Base-by-base conservation (phyloP, 176 grass and related monocot genomes). In the Pontederia crassipes region DNA sequence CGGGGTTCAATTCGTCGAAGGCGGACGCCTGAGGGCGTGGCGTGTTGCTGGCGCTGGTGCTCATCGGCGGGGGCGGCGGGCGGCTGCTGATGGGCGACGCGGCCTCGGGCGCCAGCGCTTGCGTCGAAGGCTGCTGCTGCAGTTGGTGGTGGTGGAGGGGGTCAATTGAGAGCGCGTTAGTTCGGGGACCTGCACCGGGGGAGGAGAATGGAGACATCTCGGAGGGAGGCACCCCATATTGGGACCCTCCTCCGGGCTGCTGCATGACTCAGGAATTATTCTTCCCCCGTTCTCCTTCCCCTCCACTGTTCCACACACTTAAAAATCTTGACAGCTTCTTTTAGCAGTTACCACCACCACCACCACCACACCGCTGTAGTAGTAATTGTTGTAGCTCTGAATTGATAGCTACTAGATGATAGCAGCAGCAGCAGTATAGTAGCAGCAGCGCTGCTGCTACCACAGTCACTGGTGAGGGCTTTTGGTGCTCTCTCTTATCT, bases 221-320 rank as follows among this genome's bases (percentile, higher is more conserved):
- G 45, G 73, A 64, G 28, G 62, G 54, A 12, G 54, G 64, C 12
- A 51, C 54, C 46, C 54, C 73, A 28, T 59, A 75, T 18, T 58
- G 73, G 32, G 73, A 51, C 26, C 63, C 63, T 57, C 63, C 73
- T 55, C 32, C 28, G 20, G 59, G 60, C 55, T 75, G 79, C 68
- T 83, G 80, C 85, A 88, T 88, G 64, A 65, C 46, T 9, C 55
- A 49, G 28, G 49, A 46, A 45, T 28, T 51, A 57, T 17, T 8
- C 11, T 52, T 50, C 10, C 10, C 18, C 14, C 10, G 10, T 62
- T 17, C 28, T 24, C 9, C 7, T 11, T 58, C 16, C 16, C 10
- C 20, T 24, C 52, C 17, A n/a, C 52, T n/a, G 17, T 54, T 54
- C 14, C 4, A 5, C 8, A 7, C 17, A 15, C 52, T 54, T 13